These are phyloP conservation scores for Salisapilia sapeloensis DNA, from an alignment of 352 stramenopile genomes.

Conservation along the genomic window DNA sequence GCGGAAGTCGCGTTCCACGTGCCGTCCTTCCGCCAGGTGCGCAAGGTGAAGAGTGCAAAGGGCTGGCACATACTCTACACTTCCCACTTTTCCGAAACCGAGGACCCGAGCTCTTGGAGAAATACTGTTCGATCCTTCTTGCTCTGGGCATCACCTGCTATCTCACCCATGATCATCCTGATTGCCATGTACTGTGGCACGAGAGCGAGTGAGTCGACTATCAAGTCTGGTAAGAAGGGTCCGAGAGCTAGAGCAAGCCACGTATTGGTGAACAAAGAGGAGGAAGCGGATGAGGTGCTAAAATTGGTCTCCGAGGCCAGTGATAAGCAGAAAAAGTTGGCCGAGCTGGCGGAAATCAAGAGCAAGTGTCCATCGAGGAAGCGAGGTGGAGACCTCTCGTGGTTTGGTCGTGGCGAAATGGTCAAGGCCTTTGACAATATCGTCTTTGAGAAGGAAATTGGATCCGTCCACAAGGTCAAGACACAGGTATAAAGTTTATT, in stretches of 20 bases:
- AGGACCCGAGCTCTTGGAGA: no score
- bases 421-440: slow-evolving; percentile 57
- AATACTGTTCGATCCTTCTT: no score
- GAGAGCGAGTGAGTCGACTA: slow-evolving; percentile 7
- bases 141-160: no score
- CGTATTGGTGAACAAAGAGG: slow-evolving; percentile 62
- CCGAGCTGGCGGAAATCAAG: slow-evolving; percentile 43
- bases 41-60: no score
- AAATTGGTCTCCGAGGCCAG: slow-evolving; percentile 29
- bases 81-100: no score
- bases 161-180: no score
- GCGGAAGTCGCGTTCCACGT: no score
- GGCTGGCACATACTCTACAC: no score
- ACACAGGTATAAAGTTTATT: slow-evolving; percentile 17
- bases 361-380: slow-evolving; percentile 52
- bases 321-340: slow-evolving; percentile 34
- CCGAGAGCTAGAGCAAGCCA: slow-evolving; percentile 47
- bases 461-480: slow-evolving; percentile 59
- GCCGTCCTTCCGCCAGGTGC: no score
- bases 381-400: slow-evolving; percentile 47
- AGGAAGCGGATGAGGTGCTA: slow-evolving; percentile 34
- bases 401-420: slow-evolving; percentile 62
- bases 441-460: slow-evolving; percentile 36
- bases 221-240: slow-evolving; percentile 9
- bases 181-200: no score